Evolutionary conservation across 768 basidiomycete species (phyloP).

Genomic region (Porpolomopsis calyptriformis): DNA sequence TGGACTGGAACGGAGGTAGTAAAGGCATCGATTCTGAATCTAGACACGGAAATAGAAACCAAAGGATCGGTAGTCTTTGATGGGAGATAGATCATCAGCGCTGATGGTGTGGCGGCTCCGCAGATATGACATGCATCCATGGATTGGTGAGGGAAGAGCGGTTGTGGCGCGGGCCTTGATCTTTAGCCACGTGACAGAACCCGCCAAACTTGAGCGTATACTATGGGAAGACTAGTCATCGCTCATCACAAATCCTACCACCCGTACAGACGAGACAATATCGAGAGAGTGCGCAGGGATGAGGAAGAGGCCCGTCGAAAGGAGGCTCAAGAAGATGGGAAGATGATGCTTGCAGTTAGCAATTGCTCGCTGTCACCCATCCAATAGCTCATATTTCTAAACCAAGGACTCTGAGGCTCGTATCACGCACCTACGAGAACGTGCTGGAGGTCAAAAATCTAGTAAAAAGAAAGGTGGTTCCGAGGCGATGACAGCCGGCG

Average conservation of each 20-base stretch:
- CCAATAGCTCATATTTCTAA: constrained; percentile 19
- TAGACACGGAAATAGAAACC: no score
- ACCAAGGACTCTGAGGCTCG: constrained; percentile 70
- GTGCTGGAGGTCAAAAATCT: constrained; percentile 35
- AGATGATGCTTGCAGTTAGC: constrained; percentile 61
- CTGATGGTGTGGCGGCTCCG: no score
- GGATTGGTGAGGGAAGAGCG: no score
- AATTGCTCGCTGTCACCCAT: constrained; percentile 1
- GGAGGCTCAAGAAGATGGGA: constrained; percentile 60
- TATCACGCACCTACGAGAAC: constrained; percentile 50
- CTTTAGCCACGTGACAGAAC: no score
- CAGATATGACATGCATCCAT: no score
- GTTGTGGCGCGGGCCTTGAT: no score
- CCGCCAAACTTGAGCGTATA: no score
- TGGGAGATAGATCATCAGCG: no score
- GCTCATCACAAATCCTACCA: constrained; percentile 90
- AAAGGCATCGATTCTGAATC: no score
- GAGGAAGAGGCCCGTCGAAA: constrained; percentile 66
- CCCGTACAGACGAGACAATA: constrained; percentile 76
- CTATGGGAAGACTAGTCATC: constrained; percentile 80
- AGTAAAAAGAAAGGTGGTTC: constrained; percentile 24
- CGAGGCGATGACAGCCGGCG: constrained; percentile 26
- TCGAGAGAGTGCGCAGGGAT: constrained; percentile 68
- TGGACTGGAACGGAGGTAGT: no score
- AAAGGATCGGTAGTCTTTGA: no score